A percentile compares a stretch with the other conserved stretches of the same genome.
Evolutionary conservation across 129 eudicot species (phyloP).

Genomic region (Oenanthe sinensis): DNA sequence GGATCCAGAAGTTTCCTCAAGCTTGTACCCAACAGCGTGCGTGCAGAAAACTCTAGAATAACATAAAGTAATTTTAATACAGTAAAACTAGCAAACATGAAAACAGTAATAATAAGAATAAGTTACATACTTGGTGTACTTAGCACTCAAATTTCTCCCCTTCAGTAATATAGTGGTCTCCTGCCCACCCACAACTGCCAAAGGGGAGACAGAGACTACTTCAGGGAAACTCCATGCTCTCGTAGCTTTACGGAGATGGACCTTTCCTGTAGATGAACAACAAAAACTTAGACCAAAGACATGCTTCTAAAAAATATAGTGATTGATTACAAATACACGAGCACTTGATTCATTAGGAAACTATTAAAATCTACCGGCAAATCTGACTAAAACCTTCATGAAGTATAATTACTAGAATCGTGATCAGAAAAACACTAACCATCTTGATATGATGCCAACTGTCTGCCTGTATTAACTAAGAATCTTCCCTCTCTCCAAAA

Average conservation of each 20-base stretch:
- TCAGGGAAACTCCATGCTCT: conserved; percentile 65
- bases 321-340: not conserved
- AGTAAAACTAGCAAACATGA: not conserved
- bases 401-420: not conserved
- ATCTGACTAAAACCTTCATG: not conserved
- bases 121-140: conserved; percentile 77
- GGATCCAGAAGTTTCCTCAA: conserved; percentile 32
- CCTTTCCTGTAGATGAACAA: conserved; percentile 47
- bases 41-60: conserved; percentile 70
- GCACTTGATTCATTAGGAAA: not conserved
- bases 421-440: conserved; percentile 34
- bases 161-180: conserved; percentile 55
- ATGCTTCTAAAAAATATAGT: not conserved
- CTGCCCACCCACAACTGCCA: conserved; percentile 85
- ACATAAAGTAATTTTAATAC: not conserved
- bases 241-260: conserved; percentile 50
- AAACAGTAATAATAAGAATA: not conserved
- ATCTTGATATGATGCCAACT: conserved; percentile 61
- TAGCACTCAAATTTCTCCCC: conserved; percentile 57
- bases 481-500: conserved; percentile 82
- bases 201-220: conserved; percentile 63
- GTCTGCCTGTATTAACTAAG: conserved; percentile 56
- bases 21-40: conserved; percentile 34
- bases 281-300: conserved; percentile 4
- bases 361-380: not conserved